These are phyloP conservation scores for Euphrasia arctica DNA, from an alignment of 305 asterid species.

Conservation along the genomic window DNA sequence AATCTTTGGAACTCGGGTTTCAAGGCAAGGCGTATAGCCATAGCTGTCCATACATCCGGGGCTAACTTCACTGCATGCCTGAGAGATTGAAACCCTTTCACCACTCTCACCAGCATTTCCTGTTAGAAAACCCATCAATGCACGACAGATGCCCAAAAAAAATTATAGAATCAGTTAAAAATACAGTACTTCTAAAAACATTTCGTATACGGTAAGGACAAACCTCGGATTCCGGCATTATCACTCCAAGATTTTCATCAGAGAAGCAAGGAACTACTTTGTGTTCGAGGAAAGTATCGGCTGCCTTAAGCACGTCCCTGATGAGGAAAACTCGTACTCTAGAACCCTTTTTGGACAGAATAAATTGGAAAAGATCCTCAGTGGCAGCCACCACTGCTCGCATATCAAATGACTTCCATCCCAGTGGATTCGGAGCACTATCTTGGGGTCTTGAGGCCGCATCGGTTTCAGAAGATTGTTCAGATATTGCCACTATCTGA, in stretches of 20 bases:
- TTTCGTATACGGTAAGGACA: neutral
- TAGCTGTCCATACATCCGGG: slow-evolving; percentile 77
- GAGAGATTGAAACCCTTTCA: slow-evolving; percentile 54
- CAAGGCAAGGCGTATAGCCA: slow-evolving; percentile 58
- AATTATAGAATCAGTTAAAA: neutral
- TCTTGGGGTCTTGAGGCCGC: slow-evolving; percentile 31
- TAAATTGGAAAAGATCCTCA: slow-evolving; percentile 81
- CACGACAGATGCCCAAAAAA: neutral
- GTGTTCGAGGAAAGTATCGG: slow-evolving; percentile 66
- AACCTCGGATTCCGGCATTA: slow-evolving; percentile 49
- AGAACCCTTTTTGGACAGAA: slow-evolving; percentile 78
- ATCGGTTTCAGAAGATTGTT: slow-evolving; percentile 56
- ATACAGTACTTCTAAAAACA: neutral
- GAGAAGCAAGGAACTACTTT: slow-evolving; percentile 39
- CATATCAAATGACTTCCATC: slow-evolving; percentile 79
- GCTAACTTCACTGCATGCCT: slow-evolving; percentile 64
- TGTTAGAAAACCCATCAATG: slow-evolving; percentile 16
- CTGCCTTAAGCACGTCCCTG: slow-evolving; percentile 67
- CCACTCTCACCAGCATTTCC: slow-evolving; percentile 53
- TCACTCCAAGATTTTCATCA: slow-evolving; percentile 34
- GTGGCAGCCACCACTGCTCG: slow-evolving; percentile 93
- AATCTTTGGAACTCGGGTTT: slow-evolving; percentile 75
- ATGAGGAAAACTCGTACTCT: slow-evolving; percentile 79
- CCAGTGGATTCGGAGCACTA: slow-evolving; percentile 42
- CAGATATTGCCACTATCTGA: slow-evolving; percentile 84